Conservation (phyloP, 2,329 filamentous ascomycete species). For the Microdochium paspali region DNA sequence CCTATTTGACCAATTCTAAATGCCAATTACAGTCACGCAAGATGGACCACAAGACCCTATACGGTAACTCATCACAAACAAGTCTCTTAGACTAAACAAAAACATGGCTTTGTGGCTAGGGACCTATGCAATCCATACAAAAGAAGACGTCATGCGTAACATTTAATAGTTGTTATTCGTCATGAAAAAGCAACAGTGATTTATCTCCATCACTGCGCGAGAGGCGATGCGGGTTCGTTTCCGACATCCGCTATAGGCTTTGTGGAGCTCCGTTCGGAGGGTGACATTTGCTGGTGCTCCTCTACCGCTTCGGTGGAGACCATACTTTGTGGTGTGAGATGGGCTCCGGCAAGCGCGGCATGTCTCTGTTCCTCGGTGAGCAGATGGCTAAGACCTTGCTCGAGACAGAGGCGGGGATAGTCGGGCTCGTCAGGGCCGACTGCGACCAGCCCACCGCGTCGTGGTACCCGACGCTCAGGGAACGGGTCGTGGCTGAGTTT, state of each 20-base stretch:
- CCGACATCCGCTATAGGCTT: background rate
- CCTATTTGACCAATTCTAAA: too few species aligned
- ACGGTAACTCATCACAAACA: background rate
- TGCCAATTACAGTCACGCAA: too few species aligned
- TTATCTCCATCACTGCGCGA: background rate
- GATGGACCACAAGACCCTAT: too few species aligned
- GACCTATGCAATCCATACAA: background rate
- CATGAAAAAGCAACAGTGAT: background rate
- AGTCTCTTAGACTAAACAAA: background rate
- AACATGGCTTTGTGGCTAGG: background rate
- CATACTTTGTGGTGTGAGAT: constrained; percentile 34
- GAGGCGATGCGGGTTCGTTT: background rate
- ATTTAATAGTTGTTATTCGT: background rate
- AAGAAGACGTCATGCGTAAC: background rate
- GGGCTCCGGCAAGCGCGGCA: constrained; percentile 34
- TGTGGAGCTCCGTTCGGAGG: background rate
- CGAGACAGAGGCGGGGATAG: constrained; percentile 42
- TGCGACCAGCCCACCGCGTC: constrained; percentile 39
- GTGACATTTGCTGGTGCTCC: background rate
- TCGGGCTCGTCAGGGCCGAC: constrained; percentile 48
- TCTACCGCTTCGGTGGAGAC: constrained; percentile 15
- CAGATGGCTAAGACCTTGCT: constrained; percentile 49
- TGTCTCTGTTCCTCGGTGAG: constrained; percentile 34
- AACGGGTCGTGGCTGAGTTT: constrained; percentile 44
- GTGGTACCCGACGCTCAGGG: constrained; percentile 43